Evolutionary conservation across 2,329 filamentous ascomycete species (phyloP).

Genomic region (Cladophialophora bantiana): DNA sequence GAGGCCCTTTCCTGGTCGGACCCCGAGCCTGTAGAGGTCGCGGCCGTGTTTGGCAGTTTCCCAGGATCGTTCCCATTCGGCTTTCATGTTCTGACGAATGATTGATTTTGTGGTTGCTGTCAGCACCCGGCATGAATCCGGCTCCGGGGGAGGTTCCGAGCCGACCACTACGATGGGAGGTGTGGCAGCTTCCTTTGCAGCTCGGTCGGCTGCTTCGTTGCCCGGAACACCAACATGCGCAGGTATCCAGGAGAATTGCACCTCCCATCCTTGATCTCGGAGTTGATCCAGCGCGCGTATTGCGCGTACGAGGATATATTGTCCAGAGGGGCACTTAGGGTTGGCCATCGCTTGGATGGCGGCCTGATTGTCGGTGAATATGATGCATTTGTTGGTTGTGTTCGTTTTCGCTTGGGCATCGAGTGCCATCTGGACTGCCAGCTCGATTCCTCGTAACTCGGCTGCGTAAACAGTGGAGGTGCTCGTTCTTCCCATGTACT

Average conservation of each 20-base stretch:
- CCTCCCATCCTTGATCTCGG: slow-evolving; percentile 26
- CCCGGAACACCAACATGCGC: slow-evolving; percentile 28
- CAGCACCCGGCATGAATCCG: too few relatives aligned
- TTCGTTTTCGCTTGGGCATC: slow-evolving; percentile 32
- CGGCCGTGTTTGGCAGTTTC: slow-evolving; percentile 38
- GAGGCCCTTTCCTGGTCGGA: slow-evolving; percentile 31
- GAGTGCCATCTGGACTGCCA: slow-evolving; percentile 41
- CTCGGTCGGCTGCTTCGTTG: too few relatives aligned
- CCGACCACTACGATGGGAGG: too few relatives aligned
- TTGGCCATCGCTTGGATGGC: slow-evolving; percentile 43
- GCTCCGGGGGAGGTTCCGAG: too few relatives aligned
- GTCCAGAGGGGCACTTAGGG: slow-evolving; percentile 42
- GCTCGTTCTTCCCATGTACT: slow-evolving; percentile 42
- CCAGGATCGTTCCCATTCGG: slow-evolving; percentile 38
- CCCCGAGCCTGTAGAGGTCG: slow-evolving; percentile 38
- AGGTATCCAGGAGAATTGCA: slow-evolving; percentile 26
- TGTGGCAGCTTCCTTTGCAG: too few relatives aligned
- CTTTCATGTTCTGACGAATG: slow-evolving; percentile 38
- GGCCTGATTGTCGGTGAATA: slow-evolving; percentile 46
- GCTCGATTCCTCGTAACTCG: slow-evolving; percentile 42
- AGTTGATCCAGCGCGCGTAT: slow-evolving; percentile 19
- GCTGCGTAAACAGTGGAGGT: slow-evolving; percentile 44
- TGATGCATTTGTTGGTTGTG: slow-evolving; percentile 37
- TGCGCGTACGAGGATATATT: slow-evolving; percentile 41
- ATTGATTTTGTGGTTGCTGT: slow-evolving; percentile 26